A percentile compares a stretch with the other conserved stretches of the same genome.
These are phyloP conservation scores for Backusella macrospora DNA, from an alignment of 192 early-diverging fungal genomes.

Conservation along the genomic window DNA sequence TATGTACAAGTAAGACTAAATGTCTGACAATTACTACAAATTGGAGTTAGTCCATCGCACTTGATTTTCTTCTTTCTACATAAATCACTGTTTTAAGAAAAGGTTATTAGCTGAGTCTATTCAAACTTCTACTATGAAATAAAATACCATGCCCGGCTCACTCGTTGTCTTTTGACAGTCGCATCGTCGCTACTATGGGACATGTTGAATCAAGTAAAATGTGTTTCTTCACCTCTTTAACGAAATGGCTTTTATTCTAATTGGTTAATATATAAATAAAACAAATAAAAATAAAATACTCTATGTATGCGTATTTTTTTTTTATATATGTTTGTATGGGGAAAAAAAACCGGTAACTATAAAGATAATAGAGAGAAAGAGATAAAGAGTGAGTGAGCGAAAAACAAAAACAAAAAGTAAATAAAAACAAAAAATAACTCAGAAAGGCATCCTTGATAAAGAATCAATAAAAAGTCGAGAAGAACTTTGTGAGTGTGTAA, in stretches of 20 bases:
- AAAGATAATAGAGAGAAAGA: neutral
- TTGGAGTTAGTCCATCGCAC: slow-evolving; percentile 72
- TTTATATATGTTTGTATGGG: no score
- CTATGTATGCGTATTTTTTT: no score
- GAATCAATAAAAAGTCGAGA: neutral
- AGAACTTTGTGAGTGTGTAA: neutral
- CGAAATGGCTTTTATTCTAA: neutral
- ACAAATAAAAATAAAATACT: neutral
- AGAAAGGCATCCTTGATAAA: neutral
- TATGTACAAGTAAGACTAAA: slow-evolving; percentile 67
- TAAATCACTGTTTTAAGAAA: slow-evolving; percentile 55
- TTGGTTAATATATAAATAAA: neutral
- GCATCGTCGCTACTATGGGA: slow-evolving; percentile 18
- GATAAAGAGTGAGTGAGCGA: neutral
- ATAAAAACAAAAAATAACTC: slow-evolving; percentile 3
- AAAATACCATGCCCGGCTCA: slow-evolving; percentile 43
- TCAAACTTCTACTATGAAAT: neutral
- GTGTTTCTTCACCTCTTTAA: neutral
- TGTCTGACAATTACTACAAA: slow-evolving; percentile 75
- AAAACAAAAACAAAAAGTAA: neutral
- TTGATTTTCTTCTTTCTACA: slow-evolving; percentile 86
- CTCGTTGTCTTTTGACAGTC: slow-evolving; percentile 38
- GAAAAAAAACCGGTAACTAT: neutral
- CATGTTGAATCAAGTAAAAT: neutral
- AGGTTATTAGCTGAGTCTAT: neutral